Evolutionary conservation across 2,329 filamentous ascomycete species (phyloP), one percentile per base, ranked within the genome.

Genomic region (Decorospora gaudefroyi): DNA sequence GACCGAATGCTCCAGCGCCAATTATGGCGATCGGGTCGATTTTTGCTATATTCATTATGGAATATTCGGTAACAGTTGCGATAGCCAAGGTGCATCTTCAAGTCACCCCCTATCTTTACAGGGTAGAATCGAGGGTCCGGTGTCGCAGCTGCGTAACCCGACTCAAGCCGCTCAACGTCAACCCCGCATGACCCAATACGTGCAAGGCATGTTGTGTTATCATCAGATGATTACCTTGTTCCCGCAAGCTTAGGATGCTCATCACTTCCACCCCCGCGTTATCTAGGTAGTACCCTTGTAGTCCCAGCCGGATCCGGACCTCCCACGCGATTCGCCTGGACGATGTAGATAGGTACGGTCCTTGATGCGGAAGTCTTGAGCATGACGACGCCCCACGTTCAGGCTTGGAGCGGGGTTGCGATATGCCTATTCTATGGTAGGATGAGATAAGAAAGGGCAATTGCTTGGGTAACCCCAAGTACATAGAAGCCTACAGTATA

Each of bases 1-100:
- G 47, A 3, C 65, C 64, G 11, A 65, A 67, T 3, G 64, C 62
- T 36, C 65, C 64, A 15, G 51, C 59, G 12, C 61, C 62, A n/a
- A 67, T 41, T 8, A 68, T 59, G 35, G 54, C 49, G 39, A 68
- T 61, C 12, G 56, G 51, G 5, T 58, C 53, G 33, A 42, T 46
- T 36, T 58, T 65, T 9, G 55, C 55, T 17, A 55, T 26, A 2
- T 19, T 22, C 62, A 65, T 65, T n/a, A n/a, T n/a, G n/a, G n/a
- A n/a, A 41, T 10, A 15, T 10, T 11, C 16, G 12, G 18, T 3
- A 17, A 4, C 2, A 7, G 8, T 19, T 11, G 15, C 9, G n/a
- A 5, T 10, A 19, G 4, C 15, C 28, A 31, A 11, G 11, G 4
- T 17, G 8, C 16, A 31, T 17, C 4, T 16, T 31, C 15, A 2